phyloP scores from a whole-genome alignment of 768 basidiomycete genomes.

The Neoboletus brunneissimus region DNA sequence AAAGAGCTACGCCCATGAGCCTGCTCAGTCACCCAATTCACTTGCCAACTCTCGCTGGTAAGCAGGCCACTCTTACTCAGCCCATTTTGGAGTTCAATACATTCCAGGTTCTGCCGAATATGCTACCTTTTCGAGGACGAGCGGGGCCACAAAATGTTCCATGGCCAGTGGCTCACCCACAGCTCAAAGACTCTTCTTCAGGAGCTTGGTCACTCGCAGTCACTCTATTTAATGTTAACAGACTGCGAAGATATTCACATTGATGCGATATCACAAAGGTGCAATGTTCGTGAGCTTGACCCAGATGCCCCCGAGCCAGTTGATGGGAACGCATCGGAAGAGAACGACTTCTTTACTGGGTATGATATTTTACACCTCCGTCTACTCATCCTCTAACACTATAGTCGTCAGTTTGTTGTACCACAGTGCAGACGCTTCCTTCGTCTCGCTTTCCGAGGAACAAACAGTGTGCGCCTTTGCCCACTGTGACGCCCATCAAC shows the following conservation, averaged over 20 bases:
- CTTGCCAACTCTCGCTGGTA: constrained; percentile 64
- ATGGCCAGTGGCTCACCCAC: constrained; percentile 71
- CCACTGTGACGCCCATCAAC: constrained; percentile 31
- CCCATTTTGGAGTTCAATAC: background rate
- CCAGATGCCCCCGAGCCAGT: constrained; percentile 44
- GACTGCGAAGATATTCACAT: constrained; percentile 56
- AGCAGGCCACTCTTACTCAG: constrained; percentile 13
- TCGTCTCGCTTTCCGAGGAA: constrained; percentile 43
- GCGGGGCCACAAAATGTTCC: constrained; percentile 49
- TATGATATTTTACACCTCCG: constrained; percentile 26
- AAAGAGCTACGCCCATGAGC: constrained; percentile 37
- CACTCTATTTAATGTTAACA: constrained; percentile 51
- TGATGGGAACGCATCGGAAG: constrained; percentile 39
- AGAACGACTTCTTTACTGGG: constrained; percentile 58
- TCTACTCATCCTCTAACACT: constrained; percentile 1
- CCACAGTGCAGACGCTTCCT: constrained; percentile 45
- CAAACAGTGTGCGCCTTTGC: constrained; percentile 31
- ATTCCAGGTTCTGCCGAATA: constrained; percentile 68
- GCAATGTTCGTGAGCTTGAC: constrained; percentile 45
- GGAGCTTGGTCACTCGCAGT: constrained; percentile 61
- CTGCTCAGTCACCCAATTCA: constrained; percentile 49
- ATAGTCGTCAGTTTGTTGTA: constrained; percentile 44
- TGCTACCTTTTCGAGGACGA: constrained; percentile 55
- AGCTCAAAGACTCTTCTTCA: constrained; percentile 62
- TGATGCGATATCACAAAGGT: constrained; percentile 56